These are phyloP conservation scores for Zymoseptoria brevis DNA, from an alignment of 2,329 filamentous ascomycete species.

Conservation along the genomic window DNA sequence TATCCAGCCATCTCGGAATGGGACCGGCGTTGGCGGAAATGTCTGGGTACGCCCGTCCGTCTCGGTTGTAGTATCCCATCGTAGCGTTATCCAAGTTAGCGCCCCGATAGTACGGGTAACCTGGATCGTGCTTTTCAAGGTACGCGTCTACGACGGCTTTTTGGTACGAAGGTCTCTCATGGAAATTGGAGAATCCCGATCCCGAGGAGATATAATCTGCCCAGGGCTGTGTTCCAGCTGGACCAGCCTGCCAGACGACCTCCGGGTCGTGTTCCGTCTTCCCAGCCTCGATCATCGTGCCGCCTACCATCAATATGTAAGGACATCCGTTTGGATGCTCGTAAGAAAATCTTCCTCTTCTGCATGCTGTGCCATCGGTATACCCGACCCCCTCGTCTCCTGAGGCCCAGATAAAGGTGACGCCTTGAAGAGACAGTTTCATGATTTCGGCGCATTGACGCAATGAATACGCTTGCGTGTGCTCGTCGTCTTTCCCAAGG, in stretches of 20 bases:
- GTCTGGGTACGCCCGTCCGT: conserved; percentile 31
- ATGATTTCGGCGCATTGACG: conserved; percentile 35
- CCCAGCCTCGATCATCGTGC: conserved; percentile 31
- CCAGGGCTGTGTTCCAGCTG: not conserved
- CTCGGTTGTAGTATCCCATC: conserved; percentile 19
- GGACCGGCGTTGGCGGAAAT: conserved; percentile 32
- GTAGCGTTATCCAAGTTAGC: not conserved
- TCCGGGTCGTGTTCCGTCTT: conserved; percentile 22
- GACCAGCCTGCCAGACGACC: conserved; percentile 10
- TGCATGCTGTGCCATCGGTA: conserved; percentile 29
- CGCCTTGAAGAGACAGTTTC: conserved; percentile 41
- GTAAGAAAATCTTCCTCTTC: conserved; percentile 34
- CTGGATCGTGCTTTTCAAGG: conserved; percentile 20
- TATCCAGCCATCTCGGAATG: conserved; percentile 34
- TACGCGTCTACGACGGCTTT: conserved; percentile 29
- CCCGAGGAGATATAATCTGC: conserved; percentile 36
- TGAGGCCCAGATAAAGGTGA: conserved; percentile 16
- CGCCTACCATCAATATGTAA: conserved; percentile 34
- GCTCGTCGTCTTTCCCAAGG: too few relatives aligned
- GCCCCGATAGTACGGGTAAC: conserved; percentile 16
- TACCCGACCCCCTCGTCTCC: conserved; percentile 16
- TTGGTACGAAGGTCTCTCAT: conserved; percentile 30
- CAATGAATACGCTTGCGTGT: conserved; percentile 43
- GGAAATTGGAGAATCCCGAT: conserved; percentile 33
- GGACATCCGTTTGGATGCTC: conserved; percentile 32